Conservation (phyloP, 371 early-diverging fungal genomes). For the Encephalitozoon romaleae region DNA sequence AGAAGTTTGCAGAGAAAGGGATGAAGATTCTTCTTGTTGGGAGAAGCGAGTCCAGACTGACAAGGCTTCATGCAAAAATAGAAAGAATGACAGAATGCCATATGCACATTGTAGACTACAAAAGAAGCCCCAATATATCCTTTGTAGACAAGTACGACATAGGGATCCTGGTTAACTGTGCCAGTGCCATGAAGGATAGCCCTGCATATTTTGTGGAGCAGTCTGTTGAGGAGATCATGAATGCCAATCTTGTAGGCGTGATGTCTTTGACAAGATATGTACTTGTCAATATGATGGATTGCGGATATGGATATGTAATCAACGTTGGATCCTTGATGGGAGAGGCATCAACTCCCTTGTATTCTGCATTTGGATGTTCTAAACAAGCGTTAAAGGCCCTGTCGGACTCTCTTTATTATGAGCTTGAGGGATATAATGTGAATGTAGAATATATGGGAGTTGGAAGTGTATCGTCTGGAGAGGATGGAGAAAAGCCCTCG, state of each 20-base stretch:
- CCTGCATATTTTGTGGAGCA: conserved; percentile 66
- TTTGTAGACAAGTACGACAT: conserved; percentile 31
- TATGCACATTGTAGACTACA: conserved; percentile 70
- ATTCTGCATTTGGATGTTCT: conserved; percentile 79
- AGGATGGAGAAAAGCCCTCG: not conserved
- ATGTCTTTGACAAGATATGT: conserved; percentile 68
- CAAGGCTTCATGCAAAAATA: conserved; percentile 67
- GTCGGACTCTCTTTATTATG: conserved; percentile 75
- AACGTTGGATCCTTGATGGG: conserved; percentile 84
- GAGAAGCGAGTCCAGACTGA: conserved; percentile 73
- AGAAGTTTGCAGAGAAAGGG: conserved; percentile 71
- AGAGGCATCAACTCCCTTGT: conserved; percentile 71
- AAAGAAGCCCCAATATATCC: conserved; percentile 57
- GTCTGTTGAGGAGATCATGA: conserved; percentile 67
- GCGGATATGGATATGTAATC: conserved; percentile 72
- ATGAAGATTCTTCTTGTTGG: conserved; percentile 78
- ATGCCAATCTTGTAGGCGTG: conserved; percentile 74
- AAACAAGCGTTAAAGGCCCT: conserved; percentile 81
- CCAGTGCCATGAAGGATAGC: conserved; percentile 57
- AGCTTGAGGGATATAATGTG: conserved; percentile 68
- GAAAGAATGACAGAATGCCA: conserved; percentile 66
- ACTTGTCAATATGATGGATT: conserved; percentile 48
- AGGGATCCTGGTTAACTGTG: conserved; percentile 52
- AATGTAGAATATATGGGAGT: conserved; percentile 77
- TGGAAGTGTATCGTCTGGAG: conserved; percentile 63